Base-by-base conservation (phyloP, 2,329 filamentous ascomycete genomes). In the Amylocarpus encephaloides region DNA sequence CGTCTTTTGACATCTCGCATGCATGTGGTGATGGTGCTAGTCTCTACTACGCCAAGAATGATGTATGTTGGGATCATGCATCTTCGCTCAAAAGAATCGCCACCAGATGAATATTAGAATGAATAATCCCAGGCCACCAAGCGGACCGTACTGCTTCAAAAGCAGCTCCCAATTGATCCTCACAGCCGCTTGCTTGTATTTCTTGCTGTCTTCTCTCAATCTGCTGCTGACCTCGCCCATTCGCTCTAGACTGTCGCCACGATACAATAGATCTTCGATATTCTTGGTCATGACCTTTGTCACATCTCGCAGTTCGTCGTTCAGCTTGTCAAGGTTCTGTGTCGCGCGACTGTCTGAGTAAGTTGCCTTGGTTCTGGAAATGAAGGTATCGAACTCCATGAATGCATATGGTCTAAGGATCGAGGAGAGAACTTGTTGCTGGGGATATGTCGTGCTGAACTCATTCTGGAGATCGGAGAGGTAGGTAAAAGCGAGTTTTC, bases 251-350 rank as follows among this genome's bases (percentile, higher is more conserved):
- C 85, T 93, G 68, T 98, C 93, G 26, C 93, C 93, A 55, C 94
- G 78, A 68, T 98, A 98, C 47, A 98, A 74, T 65, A 98, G 73
- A 69, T 98, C 93, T 75, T 98, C 93, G 61, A 98, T 97, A 70
- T 98, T 98, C 80, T 97, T 97, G 49, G 91, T 97, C 94, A 98
- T 98, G 66, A 98, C 91, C 73, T 96, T 91, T 1, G 93, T 97
- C 49, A 98, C 94, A 70, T 97, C 93, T 68, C 91, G 86, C 59
- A 98, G 80, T 77, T 98, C 94, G 66, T 96, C 89, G 66, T 98
- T 97, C 59, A 98, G 76, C 71, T 92, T 90, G 70, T 94, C 89
- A 51, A 98, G 80, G 71, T 97, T 97, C 71, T 91, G 87, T 12
- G 88, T 82, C 13, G 93, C 93, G 58, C 93, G 84, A 48, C 86